Evolutionary conservation across 176 grass and related monocot genomes (phyloP), one percentile per base, ranked within the genome.

Genomic region (Hordeum marinum): DNA sequence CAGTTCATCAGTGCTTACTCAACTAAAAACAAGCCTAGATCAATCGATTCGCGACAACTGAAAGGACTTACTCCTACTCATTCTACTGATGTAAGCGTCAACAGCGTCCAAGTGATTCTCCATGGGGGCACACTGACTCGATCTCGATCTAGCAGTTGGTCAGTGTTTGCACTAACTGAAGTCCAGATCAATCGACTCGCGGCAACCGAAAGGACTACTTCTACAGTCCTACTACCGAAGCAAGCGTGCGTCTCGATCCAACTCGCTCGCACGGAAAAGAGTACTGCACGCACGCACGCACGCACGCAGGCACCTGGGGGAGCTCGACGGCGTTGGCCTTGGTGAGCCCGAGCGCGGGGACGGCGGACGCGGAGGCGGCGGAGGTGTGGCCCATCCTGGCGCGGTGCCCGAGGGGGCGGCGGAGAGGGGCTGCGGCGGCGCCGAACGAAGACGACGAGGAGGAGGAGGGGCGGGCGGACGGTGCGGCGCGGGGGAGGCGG

Each of bases 291-390:
- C 45, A 36, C 8, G 3, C 25, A 31, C 0, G 26, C 31, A 26
- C 80, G 0, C 0, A n/a, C n/a, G n/a, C n/a, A n/a, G n/a, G n/a
- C n/a, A 98, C 96, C 96, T 99, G 91, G 32, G 89, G 96, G 54
- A 72, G 81, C 81, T 94, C 96, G 13, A 99, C 68, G 80, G 68
- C 58, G 78, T 90, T 90, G 45, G 96, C 64, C 70, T 94, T 92
- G 41, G 96, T 99, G 32, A 99, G 88, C 1, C 96, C 96, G 59
- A 99, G 93, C 71, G 86, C 94, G 60, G 88, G 82, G 9, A 14
- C 69, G 4, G 63, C 31, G n/a, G 78, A 41, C 11, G 42, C 31
- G n/a, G 78, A 41, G 11, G 42, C 39, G 35, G 87, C 60, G 20
- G 90, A 34, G 31, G 91, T 79, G 87, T 95, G 91, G 1, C 83